Percentiles rank a stretch among this genome's conserved stretches.
Conservation (phyloP, 129 eudicot genomes). For the Flaveria trinervia region DNA sequence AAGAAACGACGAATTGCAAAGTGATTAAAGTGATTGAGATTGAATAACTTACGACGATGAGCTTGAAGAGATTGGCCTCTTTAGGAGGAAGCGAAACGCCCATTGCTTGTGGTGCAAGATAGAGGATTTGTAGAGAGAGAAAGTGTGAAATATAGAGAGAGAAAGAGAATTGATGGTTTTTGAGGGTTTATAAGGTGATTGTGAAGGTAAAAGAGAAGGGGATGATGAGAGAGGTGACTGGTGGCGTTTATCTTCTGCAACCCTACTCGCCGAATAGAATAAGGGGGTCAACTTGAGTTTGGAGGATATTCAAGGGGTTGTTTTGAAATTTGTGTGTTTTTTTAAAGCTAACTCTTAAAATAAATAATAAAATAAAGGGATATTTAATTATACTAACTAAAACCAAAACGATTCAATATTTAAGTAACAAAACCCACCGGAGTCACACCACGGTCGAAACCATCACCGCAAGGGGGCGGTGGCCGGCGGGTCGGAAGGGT, state of each 20-base stretch:
- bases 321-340: not conserved
- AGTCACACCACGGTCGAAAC: too few species aligned
- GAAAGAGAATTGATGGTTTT: slow-evolving; percentile 29
- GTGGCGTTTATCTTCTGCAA: slow-evolving; percentile 99
- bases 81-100: slow-evolving; percentile 96
- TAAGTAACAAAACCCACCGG: too few species aligned
- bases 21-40: slow-evolving; percentile 24
- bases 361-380: too few species aligned
- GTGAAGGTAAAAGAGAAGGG: slow-evolving; percentile 30
- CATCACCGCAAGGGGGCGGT: too few species aligned
- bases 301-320: not conserved
- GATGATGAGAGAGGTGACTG: slow-evolving; percentile 38
- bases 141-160: slow-evolving; percentile 2
- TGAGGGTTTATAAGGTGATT: slow-evolving; percentile 39
- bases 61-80: slow-evolving; percentile 99
- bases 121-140: slow-evolving; percentile 16
- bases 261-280: slow-evolving; percentile 50
- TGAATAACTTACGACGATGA: slow-evolving; percentile 79
- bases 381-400: too few species aligned
- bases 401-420: too few species aligned
- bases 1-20: slow-evolving; percentile 11
- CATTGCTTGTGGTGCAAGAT: slow-evolving; percentile 48
- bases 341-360: too few species aligned
- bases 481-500: too few species aligned
- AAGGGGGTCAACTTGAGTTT: not conserved